Percentiles rank a stretch among this genome's conserved stretches.
These are phyloP conservation scores for Salix koriyanagi DNA, from an alignment of 345 rosid species.

Conservation along the genomic window DNA sequence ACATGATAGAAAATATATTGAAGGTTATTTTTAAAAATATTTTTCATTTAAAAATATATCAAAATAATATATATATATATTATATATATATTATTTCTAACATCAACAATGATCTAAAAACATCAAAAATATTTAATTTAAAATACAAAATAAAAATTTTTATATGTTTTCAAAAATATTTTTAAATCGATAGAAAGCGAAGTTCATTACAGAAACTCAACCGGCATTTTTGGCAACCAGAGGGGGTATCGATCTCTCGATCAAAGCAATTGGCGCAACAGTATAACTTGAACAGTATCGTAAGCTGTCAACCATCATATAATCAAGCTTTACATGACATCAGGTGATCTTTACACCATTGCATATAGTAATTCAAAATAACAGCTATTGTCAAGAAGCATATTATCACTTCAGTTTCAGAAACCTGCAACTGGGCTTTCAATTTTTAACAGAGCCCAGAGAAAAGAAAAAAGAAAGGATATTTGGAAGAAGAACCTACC, in stretches of 20 bases:
- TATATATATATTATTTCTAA: too few species aligned
- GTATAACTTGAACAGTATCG: background rate
- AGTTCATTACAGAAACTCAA: too few species aligned
- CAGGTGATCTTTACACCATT: background rate
- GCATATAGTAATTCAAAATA: background rate
- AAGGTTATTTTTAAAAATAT: too few species aligned
- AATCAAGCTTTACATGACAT: conserved; percentile 6
- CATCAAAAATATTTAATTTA: too few species aligned
- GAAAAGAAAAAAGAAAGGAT: background rate
- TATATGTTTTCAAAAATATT: too few species aligned
- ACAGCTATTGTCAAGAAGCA: background rate
- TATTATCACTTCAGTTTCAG: background rate
- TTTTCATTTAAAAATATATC: too few species aligned
- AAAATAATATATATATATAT: too few species aligned
- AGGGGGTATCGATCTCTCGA: background rate
- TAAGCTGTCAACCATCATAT: background rate
- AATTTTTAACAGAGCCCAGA: conserved; percentile 11
- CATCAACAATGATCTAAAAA: too few species aligned
- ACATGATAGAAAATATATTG: too few species aligned
- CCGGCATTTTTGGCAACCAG: too few species aligned
- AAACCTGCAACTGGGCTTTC: conserved; percentile 13
- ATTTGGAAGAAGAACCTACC: conserved; percentile 28
- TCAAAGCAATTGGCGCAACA: background rate
- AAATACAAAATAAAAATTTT: too few species aligned
- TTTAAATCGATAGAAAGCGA: too few species aligned